A percentile compares a stretch with the other conserved stretches of the same genome.
Conservation (phyloP, 2,329 filamentous ascomycete genomes). For the Dactylellina parvicollis region DNA sequence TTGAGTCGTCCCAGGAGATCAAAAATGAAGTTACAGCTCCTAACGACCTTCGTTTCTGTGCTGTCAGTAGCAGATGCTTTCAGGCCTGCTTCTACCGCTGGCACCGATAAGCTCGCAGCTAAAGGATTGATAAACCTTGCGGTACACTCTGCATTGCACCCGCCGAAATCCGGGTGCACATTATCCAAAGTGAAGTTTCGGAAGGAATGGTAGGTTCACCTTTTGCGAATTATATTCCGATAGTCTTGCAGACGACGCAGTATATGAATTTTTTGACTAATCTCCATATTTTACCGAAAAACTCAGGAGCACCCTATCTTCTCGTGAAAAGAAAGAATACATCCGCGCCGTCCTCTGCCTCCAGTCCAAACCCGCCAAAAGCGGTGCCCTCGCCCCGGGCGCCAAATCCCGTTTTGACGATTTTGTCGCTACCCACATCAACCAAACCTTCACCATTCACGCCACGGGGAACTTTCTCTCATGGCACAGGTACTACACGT, state of each 20-base stretch:
- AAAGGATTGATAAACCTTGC: slow-evolving; percentile 37
- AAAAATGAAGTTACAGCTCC: slow-evolving; percentile 29
- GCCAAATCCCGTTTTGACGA: slow-evolving; percentile 57
- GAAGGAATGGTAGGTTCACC: slow-evolving; percentile 26
- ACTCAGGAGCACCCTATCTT: slow-evolving; percentile 56
- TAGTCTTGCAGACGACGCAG: not conserved
- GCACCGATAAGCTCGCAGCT: slow-evolving; percentile 38
- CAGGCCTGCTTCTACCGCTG: slow-evolving; percentile 26
- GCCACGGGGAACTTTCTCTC: slow-evolving; percentile 61
- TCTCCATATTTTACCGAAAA: not conserved
- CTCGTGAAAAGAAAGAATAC: slow-evolving; percentile 57
- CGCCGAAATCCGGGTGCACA: slow-evolving; percentile 30
- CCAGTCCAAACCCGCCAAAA: slow-evolving; percentile 57
- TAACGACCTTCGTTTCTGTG: slow-evolving; percentile 19
- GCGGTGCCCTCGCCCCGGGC: slow-evolving; percentile 45
- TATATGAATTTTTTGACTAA: not conserved
- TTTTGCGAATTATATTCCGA: not conserved
- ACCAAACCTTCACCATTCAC: slow-evolving; percentile 59
- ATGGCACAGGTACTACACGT: slow-evolving; percentile 64
- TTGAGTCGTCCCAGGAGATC: not conserved
- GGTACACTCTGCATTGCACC: slow-evolving; percentile 25
- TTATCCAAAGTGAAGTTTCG: slow-evolving; percentile 30
- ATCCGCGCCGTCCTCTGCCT: slow-evolving; percentile 58
- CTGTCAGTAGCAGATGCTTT: slow-evolving; percentile 26
- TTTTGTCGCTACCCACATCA: slow-evolving; percentile 59